Evolutionary conservation across 225 moss, liverwort and hornwort species (phyloP), one percentile per base, ranked within the genome.

Genomic region (Marchantia polymorpha): DNA sequence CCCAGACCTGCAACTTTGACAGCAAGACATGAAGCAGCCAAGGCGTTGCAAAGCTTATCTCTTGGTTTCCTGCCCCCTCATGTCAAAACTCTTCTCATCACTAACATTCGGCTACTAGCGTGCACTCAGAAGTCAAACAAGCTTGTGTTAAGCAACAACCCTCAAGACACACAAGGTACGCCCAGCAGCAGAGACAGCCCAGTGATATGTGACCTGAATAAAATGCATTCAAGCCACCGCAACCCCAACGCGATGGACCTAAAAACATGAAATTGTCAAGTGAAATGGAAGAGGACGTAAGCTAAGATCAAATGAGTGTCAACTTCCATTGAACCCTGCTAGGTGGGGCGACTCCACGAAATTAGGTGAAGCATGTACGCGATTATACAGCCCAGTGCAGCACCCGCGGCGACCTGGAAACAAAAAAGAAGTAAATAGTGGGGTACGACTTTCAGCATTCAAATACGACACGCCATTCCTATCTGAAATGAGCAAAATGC

Each of bases 391-490:
- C 97, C 97, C 59, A 97, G 87, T 77, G 92, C 66, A 73, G 97
- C 97, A 68, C 97, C 97, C 64, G 97, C 97, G 78, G 90, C 93
- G 78, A 97, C 96, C 93, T 96, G 88, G 30, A 75, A 22, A 15
- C 72, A 77, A 29, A 15, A 77, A 77, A 29, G 30, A 17, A 7
- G 13, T 3, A 19, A n/a, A 50, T 4, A 51, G 23, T 71, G 51
- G 29, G 15, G 59, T 25, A 27, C 10, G 49, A 51, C 10, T 23
- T 49, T 50, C 51, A 15, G 52, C 12, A 54, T 39, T 39, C 39
- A 39, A 39, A 39, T 39, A 39, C 39, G 39, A 39, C 39, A 39
- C 39, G 39, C 2, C 39, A 39, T 39, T 39, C 39, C 39, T 39
- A 39, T 39, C 39, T 39, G 39, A 39, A 39, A 2, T 39, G 39